phyloP scores from a whole-genome alignment of 2,329 filamentous ascomycete genomes.

The Fusarium torreyae region DNA sequence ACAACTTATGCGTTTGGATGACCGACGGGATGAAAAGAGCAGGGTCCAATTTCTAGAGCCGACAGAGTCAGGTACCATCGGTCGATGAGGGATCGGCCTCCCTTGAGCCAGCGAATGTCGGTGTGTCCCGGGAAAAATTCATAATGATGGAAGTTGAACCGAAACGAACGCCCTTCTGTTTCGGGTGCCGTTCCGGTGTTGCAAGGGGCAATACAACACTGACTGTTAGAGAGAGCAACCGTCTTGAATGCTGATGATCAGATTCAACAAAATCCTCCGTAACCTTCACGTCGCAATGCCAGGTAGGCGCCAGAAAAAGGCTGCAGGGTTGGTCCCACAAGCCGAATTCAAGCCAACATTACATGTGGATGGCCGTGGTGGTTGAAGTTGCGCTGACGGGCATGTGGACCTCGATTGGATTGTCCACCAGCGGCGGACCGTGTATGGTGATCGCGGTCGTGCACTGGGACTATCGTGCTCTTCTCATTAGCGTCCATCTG shows the following conservation, averaged over 20 bases:
- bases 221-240: slow-evolving; percentile 26
- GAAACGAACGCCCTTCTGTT: slow-evolving; percentile 24
- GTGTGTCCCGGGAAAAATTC: slow-evolving; percentile 27
- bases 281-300: slow-evolving; percentile 23
- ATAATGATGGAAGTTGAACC: slow-evolving; percentile 9
- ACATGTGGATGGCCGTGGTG: slow-evolving; percentile 16
- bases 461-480: slow-evolving; percentile 26
- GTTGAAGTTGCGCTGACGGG: slow-evolving; percentile 40
- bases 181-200: slow-evolving; percentile 16
- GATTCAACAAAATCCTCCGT: slow-evolving; percentile 24
- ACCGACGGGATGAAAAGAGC: slow-evolving; percentile 39
- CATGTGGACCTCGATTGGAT: slow-evolving; percentile 50
- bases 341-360: slow-evolving; percentile 42
- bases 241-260: slow-evolving; percentile 21
- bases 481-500: slow-evolving; percentile 11
- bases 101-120: slow-evolving; percentile 38
- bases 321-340: slow-evolving; percentile 47
- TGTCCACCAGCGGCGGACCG: slow-evolving; percentile 42
- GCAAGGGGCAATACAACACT: slow-evolving; percentile 36
- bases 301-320: slow-evolving; percentile 18
- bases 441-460: slow-evolving; percentile 47
- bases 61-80: slow-evolving; percentile 37
- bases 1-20: slow-evolving; percentile 7
- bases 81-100: slow-evolving; percentile 37
- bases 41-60: slow-evolving; percentile 38